Conservation (phyloP, 208 protist genomes). For the Crithidia expoeki region DNA sequence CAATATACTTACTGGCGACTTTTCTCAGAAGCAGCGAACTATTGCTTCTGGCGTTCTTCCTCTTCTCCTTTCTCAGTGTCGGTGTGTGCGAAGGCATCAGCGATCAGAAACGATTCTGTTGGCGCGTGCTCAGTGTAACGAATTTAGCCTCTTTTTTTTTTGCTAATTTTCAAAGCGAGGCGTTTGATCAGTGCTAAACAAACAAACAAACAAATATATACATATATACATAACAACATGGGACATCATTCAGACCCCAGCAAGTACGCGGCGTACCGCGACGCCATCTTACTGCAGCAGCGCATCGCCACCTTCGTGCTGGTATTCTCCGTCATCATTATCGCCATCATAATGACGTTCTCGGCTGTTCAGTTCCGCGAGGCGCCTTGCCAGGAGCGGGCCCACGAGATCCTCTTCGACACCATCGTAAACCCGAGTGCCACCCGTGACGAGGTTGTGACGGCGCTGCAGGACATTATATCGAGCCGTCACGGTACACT, state of each 20-base stretch:
- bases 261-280: conserved; percentile 43
- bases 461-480: conserved; percentile 35
- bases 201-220: too few relatives aligned
- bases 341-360: conserved; percentile 64
- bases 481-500: conserved; percentile 24
- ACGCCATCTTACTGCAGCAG: conserved; percentile 48
- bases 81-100: too few relatives aligned
- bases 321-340: conserved; percentile 63
- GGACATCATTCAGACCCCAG: conserved; percentile 46
- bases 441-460: conserved; percentile 36
- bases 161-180: background rate
- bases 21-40: background rate
- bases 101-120: too few relatives aligned
- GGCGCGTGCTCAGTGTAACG: too few relatives aligned
- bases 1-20: background rate
- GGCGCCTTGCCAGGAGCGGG: conserved; percentile 72
- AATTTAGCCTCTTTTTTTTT: conserved; percentile 3
- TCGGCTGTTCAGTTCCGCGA: conserved; percentile 65
- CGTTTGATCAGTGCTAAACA: background rate
- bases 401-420: conserved; percentile 48
- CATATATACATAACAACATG: conserved; percentile 27
- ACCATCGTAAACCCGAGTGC: conserved; percentile 30
- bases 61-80: background rate
- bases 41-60: background rate
- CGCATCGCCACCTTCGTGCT: conserved; percentile 77